Percentiles rank a stretch among this genome's conserved stretches.
These are phyloP conservation scores for Zygosaccharomyces rouxii DNA, from an alignment of 805 yeast species.

Conservation along the genomic window DNA sequence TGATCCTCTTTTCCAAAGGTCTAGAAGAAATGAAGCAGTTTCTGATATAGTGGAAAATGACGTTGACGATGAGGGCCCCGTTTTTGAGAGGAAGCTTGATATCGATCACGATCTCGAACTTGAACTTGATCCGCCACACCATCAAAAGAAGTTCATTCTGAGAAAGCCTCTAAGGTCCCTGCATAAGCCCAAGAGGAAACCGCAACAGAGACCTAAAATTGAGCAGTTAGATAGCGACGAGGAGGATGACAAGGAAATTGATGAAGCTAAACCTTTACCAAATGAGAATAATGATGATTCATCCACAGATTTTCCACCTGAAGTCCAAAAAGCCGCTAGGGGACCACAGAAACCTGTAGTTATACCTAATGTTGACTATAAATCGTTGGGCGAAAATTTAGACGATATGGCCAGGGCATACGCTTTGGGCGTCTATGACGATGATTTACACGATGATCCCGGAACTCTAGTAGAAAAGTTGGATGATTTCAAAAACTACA, in stretches of 20 bases:
- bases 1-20: neutral
- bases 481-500: conserved; percentile 51
- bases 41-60: conserved; percentile 8
- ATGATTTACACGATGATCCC: conserved; percentile 47
- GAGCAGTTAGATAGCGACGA: neutral
- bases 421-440: conserved; percentile 55
- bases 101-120: no score
- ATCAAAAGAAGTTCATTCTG: neutral
- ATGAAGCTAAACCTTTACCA: neutral
- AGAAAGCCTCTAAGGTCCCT: conserved; percentile 8
- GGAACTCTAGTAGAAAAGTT: conserved; percentile 53
- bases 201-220: conserved; percentile 2
- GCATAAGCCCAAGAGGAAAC: conserved; percentile 5
- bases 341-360: neutral
- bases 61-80: neutral
- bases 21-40: neutral
- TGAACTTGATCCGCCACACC: neutral
- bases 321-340: neutral
- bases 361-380: conserved; percentile 38
- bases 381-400: conserved; percentile 40
- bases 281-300: neutral
- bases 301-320: neutral
- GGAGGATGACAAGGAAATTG: conserved; percentile 1
- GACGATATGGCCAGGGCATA: conserved; percentile 62
- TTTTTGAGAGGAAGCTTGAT: no score